phyloP scores from a whole-genome alignment of 208 protist species.

The Vickermania spadyakhi region DNA sequence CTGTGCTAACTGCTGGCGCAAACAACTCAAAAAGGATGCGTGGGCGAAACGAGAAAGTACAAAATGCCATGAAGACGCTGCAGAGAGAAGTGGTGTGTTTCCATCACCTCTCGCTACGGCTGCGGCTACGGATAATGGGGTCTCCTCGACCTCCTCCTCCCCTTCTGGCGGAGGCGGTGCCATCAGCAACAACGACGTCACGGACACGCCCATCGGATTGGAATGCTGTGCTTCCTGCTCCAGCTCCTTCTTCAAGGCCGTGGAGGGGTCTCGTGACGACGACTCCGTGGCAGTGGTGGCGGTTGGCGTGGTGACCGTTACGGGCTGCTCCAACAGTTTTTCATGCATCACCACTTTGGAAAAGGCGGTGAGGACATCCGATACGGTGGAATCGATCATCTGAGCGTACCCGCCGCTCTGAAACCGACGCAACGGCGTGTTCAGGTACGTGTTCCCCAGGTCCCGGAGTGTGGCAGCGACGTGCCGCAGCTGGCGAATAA shows the following conservation, averaged over 20 bases:
- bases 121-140: no score
- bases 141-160: no score
- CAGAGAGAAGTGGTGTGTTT: not conserved
- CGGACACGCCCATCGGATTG: not conserved
- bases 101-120: no score
- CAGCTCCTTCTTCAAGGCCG: not conserved
- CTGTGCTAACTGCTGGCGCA: not conserved
- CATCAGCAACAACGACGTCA: not conserved
- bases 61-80: not conserved
- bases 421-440: not conserved
- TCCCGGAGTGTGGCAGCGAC: not conserved
- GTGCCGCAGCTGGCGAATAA: not conserved
- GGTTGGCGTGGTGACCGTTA: not conserved
- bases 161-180: not conserved
- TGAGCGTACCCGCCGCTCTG: not conserved
- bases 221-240: no score
- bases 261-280: not conserved
- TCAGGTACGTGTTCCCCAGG: not conserved
- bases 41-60: not conserved
- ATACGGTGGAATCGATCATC: not conserved
- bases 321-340: not conserved
- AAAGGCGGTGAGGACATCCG: not conserved
- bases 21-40: not conserved
- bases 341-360: not conserved
- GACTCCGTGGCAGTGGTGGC: not conserved